A percentile compares a stretch with the other conserved stretches of the same genome.
Evolutionary conservation across 1,284 basidiomycete species (phyloP).

Genomic region (Papiliotrema nemorosa): DNA sequence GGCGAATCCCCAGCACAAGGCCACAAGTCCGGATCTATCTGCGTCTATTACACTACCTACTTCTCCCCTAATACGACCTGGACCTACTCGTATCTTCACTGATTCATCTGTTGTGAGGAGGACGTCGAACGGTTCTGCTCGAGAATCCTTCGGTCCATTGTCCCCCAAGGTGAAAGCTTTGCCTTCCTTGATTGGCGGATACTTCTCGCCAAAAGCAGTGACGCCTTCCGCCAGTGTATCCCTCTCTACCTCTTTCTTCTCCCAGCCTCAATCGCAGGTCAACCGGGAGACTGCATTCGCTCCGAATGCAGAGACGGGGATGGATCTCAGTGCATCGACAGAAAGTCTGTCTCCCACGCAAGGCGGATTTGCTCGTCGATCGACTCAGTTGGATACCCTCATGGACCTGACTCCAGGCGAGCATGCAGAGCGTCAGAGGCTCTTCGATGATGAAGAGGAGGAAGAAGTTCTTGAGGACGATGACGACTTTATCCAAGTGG

Average conservation of each 20-base stretch:
- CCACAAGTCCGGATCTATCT: background rate
- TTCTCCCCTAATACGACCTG: too few relatives aligned
- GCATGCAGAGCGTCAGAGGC: slow-evolving; percentile 55
- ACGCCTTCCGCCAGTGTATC: slow-evolving; percentile 20
- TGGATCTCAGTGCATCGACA: background rate
- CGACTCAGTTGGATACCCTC: slow-evolving; percentile 41
- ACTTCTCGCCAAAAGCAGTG: slow-evolving; percentile 20
- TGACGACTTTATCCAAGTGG: slow-evolving; percentile 58
- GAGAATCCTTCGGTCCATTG: too few relatives aligned
- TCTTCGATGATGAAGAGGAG: slow-evolving; percentile 30
- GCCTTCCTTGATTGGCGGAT: slow-evolving; percentile 21
- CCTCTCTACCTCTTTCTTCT: slow-evolving; percentile 15
- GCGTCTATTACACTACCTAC: background rate
- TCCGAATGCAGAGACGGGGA: too few relatives aligned
- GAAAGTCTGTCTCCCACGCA: slow-evolving; percentile 3
- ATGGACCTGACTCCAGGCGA: slow-evolving; percentile 45
- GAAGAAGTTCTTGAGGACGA: slow-evolving; percentile 23
- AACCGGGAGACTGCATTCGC: background rate
- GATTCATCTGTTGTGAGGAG: too few relatives aligned
- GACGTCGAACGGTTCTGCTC: too few relatives aligned
- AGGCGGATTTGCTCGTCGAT: slow-evolving; percentile 9
- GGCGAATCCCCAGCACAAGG: background rate
- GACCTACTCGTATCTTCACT: too few relatives aligned
- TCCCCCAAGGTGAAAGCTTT: background rate
- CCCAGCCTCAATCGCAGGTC: slow-evolving; percentile 10